Evolutionary conservation across 2,329 filamentous ascomycete genomes (phyloP).

Genomic region (Aspergillus eucalypticola): DNA sequence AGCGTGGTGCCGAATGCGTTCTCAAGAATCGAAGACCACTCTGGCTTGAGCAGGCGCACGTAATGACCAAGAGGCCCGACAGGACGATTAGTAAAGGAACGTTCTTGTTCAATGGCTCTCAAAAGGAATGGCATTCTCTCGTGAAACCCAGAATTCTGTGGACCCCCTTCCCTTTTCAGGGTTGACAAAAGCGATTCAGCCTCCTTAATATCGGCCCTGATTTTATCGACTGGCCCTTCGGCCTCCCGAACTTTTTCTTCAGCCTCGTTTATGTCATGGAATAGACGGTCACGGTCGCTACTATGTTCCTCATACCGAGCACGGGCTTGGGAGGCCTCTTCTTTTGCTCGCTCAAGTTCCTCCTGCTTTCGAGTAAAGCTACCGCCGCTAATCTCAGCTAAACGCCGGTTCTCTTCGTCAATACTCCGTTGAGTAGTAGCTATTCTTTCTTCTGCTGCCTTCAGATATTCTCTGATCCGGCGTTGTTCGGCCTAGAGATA

Average conservation of each 20-base stretch:
- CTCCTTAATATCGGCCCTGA: conserved; percentile 56
- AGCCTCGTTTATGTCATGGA: conserved; percentile 38
- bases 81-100: conserved; percentile 68
- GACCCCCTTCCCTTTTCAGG: conserved; percentile 59
- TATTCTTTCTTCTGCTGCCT: conserved; percentile 50
- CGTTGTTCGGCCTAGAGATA: conserved; percentile 63
- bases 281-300: conserved; percentile 35
- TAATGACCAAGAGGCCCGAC: conserved; percentile 81
- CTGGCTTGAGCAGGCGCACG: conserved; percentile 72
- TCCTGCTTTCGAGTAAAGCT: conserved; percentile 62
- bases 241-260: conserved; percentile 31
- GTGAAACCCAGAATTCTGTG: conserved; percentile 66
- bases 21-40: conserved; percentile 84
- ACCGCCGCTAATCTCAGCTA: conserved; percentile 70
- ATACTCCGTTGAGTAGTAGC: conserved; percentile 49
- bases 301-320: conserved; percentile 45
- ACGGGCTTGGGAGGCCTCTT: conserved; percentile 49
- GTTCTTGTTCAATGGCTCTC: conserved; percentile 67
- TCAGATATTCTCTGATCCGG: conserved; percentile 61
- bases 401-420: conserved; percentile 51
- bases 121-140: conserved; percentile 64
- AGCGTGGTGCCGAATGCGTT: conserved; percentile 69
- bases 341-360: conserved; percentile 61
- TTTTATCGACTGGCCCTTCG: conserved; percentile 36
- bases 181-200: conserved; percentile 54